A percentile compares a stretch with the other conserved stretches of the same genome.
These are phyloP conservation scores for Bipolaris bicolor DNA, from an alignment of 2,329 filamentous ascomycete genomes.

Conservation along the genomic window DNA sequence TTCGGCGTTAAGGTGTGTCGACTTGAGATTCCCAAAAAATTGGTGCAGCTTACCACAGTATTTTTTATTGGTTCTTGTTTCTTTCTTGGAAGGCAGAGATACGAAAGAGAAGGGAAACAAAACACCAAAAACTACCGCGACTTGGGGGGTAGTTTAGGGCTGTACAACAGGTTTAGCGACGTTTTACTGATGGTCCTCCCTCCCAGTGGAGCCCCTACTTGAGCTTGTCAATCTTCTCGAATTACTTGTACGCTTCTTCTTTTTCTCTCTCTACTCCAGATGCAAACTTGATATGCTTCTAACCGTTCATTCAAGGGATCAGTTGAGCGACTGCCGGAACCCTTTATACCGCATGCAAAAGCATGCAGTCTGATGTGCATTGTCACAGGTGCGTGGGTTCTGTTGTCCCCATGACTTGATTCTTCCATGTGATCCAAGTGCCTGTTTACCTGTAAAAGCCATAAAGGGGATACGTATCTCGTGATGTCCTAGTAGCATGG, in stretches of 20 bases:
- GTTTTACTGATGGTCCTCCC: too few species aligned
- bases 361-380: not conserved
- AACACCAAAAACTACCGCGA: conserved; percentile 17
- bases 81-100: not conserved
- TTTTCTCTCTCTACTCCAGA: conserved; percentile 22
- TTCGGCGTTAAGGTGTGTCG: conserved; percentile 48
- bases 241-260: conserved; percentile 38
- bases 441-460: too few species aligned
- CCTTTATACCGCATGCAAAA: not conserved
- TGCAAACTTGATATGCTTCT: conserved; percentile 37
- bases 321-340: conserved; percentile 16
- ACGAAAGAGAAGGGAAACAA: conserved; percentile 11
- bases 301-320: conserved; percentile 38
- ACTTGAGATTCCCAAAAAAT: conserved; percentile 36
- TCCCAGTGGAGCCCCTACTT: conserved; percentile 12
- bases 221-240: conserved; percentile 33
- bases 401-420: not conserved
- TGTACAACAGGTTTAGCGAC: conserved; percentile 34
- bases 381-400: conserved; percentile 7
- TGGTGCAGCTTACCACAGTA: conserved; percentile 42
- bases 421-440: not conserved
- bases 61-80: conserved; percentile 3
- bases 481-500: not conserved
- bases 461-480: too few species aligned
- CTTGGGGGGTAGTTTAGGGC: conserved; percentile 19